Evolutionary conservation across 108 stramenopile species (phyloP).

Genomic region (Skeletonema potamos): DNA sequence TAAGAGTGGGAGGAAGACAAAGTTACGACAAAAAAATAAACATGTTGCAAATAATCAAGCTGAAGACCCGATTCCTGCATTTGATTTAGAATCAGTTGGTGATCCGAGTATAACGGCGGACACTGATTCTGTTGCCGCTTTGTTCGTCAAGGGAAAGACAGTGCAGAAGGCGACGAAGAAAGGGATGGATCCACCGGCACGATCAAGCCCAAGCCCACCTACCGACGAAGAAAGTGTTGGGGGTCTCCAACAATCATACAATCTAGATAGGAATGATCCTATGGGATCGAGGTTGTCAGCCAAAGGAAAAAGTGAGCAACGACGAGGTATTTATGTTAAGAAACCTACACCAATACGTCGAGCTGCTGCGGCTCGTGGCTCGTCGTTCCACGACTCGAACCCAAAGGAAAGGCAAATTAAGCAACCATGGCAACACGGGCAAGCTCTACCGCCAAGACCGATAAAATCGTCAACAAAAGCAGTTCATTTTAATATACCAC

Average conservation of each 20-base stretch:
- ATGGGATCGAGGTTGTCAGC: constrained; percentile 3
- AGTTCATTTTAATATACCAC: constrained; percentile 30
- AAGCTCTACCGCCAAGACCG: background rate
- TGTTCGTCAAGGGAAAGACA: constrained; percentile 3
- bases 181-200: constrained; percentile 35
- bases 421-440: background rate
- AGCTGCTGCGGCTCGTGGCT: too few relatives aligned
- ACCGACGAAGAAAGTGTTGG: background rate
- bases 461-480: constrained; percentile 7
- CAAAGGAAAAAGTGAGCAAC: background rate
- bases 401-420: background rate
- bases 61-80: background rate
- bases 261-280: constrained; percentile 1
- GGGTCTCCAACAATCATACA: background rate
- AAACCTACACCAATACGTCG: background rate
- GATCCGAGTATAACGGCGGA: constrained; percentile 39
- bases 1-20: background rate
- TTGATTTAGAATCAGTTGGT: constrained; percentile 22
- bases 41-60: background rate
- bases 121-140: constrained; percentile 17
- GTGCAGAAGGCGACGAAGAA: constrained; percentile 1
- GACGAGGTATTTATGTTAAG: background rate
- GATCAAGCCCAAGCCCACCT: constrained; percentile 23
- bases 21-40: background rate
- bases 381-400: background rate